Evolutionary conservation across 306 rosid species (phyloP).

Genomic region (Vicia faba): DNA sequence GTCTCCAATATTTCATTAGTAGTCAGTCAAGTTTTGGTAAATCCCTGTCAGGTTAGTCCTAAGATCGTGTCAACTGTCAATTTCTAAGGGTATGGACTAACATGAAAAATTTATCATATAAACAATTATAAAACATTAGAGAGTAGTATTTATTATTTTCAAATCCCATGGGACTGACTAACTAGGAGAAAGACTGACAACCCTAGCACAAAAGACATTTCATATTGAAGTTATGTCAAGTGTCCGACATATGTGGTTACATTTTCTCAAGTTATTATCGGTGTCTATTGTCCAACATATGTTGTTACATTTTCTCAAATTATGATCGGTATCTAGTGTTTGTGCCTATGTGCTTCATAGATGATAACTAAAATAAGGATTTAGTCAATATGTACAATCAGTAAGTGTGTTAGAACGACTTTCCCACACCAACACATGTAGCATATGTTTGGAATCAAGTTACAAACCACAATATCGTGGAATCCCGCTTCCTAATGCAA

Average conservation of each 20-base stretch:
- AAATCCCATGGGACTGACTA: not conserved
- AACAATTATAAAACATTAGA: not conserved
- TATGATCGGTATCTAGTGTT: not conserved
- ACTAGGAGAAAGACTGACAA: not conserved
- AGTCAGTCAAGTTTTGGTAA: not conserved
- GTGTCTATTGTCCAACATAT: not conserved
- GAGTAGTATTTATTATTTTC: not conserved
- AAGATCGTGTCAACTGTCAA: not conserved
- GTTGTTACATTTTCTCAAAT: not conserved
- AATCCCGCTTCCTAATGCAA: too few relatives aligned
- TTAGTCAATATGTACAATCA: too few relatives aligned
- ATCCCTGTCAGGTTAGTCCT: not conserved
- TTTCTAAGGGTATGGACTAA: not conserved
- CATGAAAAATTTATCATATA: not conserved
- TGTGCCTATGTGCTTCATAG: too few relatives aligned
- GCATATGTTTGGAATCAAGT: too few relatives aligned
- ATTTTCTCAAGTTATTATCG: not conserved
- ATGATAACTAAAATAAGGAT: too few relatives aligned
- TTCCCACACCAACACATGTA: too few relatives aligned
- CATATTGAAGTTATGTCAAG: not conserved
- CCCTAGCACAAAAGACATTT: not conserved
- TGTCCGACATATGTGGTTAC: not conserved
- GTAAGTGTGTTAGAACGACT: too few relatives aligned
- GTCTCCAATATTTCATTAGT: not conserved
- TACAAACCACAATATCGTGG: too few relatives aligned